These are phyloP conservation scores for Chamaecyparis obtusa DNA, from an alignment of 75 land plant species.

Conservation along the genomic window DNA sequence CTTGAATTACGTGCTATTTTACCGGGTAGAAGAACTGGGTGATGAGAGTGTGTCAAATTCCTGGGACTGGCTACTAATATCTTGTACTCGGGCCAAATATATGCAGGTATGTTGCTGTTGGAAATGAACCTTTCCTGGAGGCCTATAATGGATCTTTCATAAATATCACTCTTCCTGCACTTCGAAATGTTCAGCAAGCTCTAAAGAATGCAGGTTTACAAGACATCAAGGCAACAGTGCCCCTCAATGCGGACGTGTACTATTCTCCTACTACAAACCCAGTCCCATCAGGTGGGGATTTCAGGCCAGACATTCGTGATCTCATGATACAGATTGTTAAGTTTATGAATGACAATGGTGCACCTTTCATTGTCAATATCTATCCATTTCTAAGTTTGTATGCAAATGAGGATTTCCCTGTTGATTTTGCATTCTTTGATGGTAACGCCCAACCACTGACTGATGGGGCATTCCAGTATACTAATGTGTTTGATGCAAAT, in stretches of 20 bases:
- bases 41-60: not conserved
- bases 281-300: constrained; percentile 59
- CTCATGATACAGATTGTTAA: constrained; percentile 43
- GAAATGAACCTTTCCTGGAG: constrained; percentile 62
- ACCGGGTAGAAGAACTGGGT: not conserved
- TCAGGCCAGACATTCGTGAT: constrained; percentile 41
- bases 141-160: constrained; percentile 44
- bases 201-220: constrained; percentile 38
- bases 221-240: constrained; percentile 57
- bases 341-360: constrained; percentile 32
- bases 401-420: constrained; percentile 48
- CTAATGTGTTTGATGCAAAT: constrained; percentile 74
- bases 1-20: not conserved
- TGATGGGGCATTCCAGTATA: constrained; percentile 52
- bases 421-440: constrained; percentile 70
- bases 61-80: not conserved
- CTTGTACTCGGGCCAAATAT: not conserved
- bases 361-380: constrained; percentile 65
- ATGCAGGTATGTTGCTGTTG: constrained; percentile 72
- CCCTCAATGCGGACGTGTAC: constrained; percentile 72
- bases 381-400: constrained; percentile 76
- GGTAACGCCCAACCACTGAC: constrained; percentile 21
- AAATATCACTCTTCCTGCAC: constrained; percentile 43
- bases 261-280: constrained; percentile 24
- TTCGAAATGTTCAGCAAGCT: constrained; percentile 42